phyloP scores from a whole-genome alignment of 1,284 basidiomycete genomes.

The Ceratobasidium sp. region DNA sequence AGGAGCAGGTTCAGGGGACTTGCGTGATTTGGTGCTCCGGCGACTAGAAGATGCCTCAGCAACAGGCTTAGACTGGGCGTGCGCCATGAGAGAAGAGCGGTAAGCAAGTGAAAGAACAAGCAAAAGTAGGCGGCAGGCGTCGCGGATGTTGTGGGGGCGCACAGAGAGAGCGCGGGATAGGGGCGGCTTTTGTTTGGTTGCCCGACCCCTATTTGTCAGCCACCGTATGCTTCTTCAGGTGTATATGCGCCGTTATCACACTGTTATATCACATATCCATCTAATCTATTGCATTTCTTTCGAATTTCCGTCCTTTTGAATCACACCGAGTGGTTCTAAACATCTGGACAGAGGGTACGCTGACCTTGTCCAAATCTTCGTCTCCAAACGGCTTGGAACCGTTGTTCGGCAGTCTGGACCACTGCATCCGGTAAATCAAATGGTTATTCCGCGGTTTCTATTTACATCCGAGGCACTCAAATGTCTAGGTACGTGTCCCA shows the following conservation, averaged over 20 bases:
- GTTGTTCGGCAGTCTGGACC: neutral
- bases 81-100: neutral
- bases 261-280: neutral
- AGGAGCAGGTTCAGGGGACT: neutral
- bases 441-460: neutral
- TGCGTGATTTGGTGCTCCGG: neutral
- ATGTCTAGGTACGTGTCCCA: neutral
- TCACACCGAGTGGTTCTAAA: too few species aligned
- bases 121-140: neutral
- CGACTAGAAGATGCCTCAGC: neutral
- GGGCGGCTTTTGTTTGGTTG: neutral
- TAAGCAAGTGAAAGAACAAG: too few species aligned
- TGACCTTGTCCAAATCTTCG: neutral
- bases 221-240: neutral
- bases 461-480: neutral
- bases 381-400: neutral
- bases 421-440: constrained; percentile 3
- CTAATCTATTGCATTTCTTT: too few species aligned
- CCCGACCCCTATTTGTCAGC: neutral
- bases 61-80: neutral
- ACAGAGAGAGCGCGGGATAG: neutral
- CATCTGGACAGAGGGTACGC: neutral
- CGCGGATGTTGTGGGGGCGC: neutral
- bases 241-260: neutral
- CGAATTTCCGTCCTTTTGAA: too few species aligned